Conservation (phyloP, 2,329 filamentous ascomycete species). For the Colletotrichum tropicicola region DNA sequence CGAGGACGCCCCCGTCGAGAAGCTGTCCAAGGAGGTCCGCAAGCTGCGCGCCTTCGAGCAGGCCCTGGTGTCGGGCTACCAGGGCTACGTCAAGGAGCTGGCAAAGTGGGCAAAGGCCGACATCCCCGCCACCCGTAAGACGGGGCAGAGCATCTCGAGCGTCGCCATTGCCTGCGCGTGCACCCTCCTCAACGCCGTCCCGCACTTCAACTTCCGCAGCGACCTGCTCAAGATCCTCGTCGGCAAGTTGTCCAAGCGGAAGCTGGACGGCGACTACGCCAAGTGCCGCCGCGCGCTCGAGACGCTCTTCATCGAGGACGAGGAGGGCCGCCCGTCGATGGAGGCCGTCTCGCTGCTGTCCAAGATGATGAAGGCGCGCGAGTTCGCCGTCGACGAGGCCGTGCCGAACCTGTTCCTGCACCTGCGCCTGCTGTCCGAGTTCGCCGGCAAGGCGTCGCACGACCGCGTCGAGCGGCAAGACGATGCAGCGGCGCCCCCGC, state of each 20-base stretch:
- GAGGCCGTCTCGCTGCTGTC: slow-evolving; percentile 86
- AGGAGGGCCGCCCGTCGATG: slow-evolving; percentile 87
- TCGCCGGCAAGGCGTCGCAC: slow-evolving; percentile 83
- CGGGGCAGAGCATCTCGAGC: slow-evolving; percentile 65
- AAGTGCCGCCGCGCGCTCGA: slow-evolving; percentile 84
- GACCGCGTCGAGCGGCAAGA: slow-evolving; percentile 72
- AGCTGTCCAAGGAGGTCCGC: slow-evolving; percentile 91
- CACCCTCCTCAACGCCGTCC: slow-evolving; percentile 80
- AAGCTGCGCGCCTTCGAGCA: slow-evolving; percentile 87
- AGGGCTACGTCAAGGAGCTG: slow-evolving; percentile 82
- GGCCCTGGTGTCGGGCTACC: slow-evolving; percentile 84
- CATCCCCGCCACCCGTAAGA: slow-evolving; percentile 44
- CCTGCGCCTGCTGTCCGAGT: slow-evolving; percentile 87
- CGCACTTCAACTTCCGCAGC: slow-evolving; percentile 95
- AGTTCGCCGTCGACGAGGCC: slow-evolving; percentile 84
- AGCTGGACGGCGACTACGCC: slow-evolving; percentile 76
- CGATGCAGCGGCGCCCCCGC: slow-evolving; percentile 33
- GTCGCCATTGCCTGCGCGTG: slow-evolving; percentile 89
- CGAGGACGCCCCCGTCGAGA: slow-evolving; percentile 78
- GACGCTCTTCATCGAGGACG: slow-evolving; percentile 84
- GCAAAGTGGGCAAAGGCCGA: slow-evolving; percentile 71
- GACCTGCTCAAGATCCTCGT: slow-evolving; percentile 90
- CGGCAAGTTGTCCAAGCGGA: slow-evolving; percentile 79
- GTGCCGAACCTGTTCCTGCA: slow-evolving; percentile 92
- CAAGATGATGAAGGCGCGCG: slow-evolving; percentile 93